phyloP scores from a whole-genome alignment of 2,329 filamentous ascomycete species.

The Triangularia setosa region DNA sequence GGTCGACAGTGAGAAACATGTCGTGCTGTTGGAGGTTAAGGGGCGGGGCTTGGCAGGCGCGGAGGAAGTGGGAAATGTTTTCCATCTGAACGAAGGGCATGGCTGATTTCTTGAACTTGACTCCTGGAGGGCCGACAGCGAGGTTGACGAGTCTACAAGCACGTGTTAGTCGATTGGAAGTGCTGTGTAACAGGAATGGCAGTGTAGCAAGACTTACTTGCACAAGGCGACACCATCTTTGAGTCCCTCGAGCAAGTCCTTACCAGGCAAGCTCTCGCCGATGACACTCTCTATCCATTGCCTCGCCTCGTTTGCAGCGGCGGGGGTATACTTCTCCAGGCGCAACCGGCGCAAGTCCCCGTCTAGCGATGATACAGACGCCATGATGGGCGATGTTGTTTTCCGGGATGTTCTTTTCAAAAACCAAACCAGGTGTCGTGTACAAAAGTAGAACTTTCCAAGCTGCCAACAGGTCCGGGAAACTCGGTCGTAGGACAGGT shows the following conservation, averaged over 20 bases:
- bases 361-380: slow-evolving; percentile 88
- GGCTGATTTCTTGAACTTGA: slow-evolving; percentile 84
- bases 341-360: slow-evolving; percentile 93
- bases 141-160: slow-evolving; percentile 71
- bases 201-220: slow-evolving; percentile 57
- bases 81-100: slow-evolving; percentile 99
- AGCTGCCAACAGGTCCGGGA: neutral
- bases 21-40: slow-evolving; percentile 89
- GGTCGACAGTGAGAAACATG: slow-evolving; percentile 92
- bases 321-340: slow-evolving; percentile 86
- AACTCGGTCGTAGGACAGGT: neutral
- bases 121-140: slow-evolving; percentile 67
- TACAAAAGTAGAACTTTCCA: neutral
- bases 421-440: neutral
- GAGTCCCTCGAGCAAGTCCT: slow-evolving; percentile 78
- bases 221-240: slow-evolving; percentile 92
- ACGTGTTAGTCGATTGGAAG: neutral
- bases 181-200: neutral
- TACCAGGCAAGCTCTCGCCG: slow-evolving; percentile 65
- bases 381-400: slow-evolving; percentile 54
- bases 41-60: slow-evolving; percentile 78
- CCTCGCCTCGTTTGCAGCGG: slow-evolving; percentile 79
- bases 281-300: slow-evolving; percentile 82
- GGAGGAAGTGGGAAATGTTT: slow-evolving; percentile 94
- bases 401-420: neutral